Evolutionary conservation across 176 grass and related monocot species (phyloP).

Genomic region (Saccharum officinarum): DNA sequence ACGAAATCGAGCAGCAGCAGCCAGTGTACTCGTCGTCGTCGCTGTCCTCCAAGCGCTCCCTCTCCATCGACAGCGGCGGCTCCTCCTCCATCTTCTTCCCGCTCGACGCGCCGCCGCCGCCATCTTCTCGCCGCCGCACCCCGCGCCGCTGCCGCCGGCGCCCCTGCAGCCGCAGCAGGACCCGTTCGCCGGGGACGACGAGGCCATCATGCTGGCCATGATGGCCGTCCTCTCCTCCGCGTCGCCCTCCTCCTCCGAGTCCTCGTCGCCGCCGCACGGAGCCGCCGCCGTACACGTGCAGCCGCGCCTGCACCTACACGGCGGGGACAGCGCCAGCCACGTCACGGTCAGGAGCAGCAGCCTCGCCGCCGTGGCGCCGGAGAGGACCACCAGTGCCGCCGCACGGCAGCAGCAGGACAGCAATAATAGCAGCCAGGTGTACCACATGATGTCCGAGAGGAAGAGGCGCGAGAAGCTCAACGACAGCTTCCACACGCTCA

Average conservation of each 20-base stretch:
- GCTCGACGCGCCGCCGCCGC: not conserved
- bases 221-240: slow-evolving; percentile 79
- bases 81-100: slow-evolving; percentile 37
- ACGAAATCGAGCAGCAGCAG: not conserved
- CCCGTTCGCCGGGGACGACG: slow-evolving; percentile 42
- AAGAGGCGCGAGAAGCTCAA: slow-evolving; percentile 89
- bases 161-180: not conserved
- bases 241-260: slow-evolving; percentile 60
- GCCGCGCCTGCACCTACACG: not conserved
- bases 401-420: not conserved
- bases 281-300: not conserved
- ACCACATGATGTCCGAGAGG: slow-evolving; percentile 94
- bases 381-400: not conserved
- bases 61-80: slow-evolving; percentile 59
- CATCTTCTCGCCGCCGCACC: not conserved
- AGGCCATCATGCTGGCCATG: slow-evolving; percentile 73
- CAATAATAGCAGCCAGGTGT: slow-evolving; percentile 50
- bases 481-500: slow-evolving; percentile 64
- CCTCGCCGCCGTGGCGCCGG: slow-evolving; percentile 37
- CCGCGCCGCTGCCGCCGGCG: too few species aligned
- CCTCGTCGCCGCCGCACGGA: slow-evolving; percentile 20
- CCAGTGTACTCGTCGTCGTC: slow-evolving; percentile 26
- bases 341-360: slow-evolving; percentile 53
- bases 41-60: slow-evolving; percentile 48
- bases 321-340: slow-evolving; percentile 10